A percentile compares a stretch with the other conserved stretches of the same genome.
Evolutionary conservation across 257 asterid genomes (phyloP).

Genomic region (Fraxinus quadrangulata): DNA sequence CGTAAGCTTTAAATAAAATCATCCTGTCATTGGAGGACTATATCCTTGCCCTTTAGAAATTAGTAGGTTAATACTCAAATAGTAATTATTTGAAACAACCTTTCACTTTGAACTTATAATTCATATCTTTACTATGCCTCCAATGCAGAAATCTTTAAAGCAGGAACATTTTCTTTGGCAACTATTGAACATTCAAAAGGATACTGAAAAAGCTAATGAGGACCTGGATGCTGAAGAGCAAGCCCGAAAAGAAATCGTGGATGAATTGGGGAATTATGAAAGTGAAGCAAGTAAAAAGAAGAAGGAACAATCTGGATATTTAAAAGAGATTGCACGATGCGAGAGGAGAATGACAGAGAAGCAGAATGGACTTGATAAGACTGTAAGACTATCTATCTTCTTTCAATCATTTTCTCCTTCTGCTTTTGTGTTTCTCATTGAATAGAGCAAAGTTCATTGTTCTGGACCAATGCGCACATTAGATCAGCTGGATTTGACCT

Average conservation of each 20-base stretch:
- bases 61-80: neutral
- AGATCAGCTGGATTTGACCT: constrained; percentile 16
- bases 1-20: neutral
- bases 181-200: constrained; percentile 74
- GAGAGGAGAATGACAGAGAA: constrained; percentile 77
- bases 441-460: constrained; percentile 3
- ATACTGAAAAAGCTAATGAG: constrained; percentile 69
- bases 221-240: constrained; percentile 77
- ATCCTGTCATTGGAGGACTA: constrained; percentile 9
- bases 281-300: constrained; percentile 69
- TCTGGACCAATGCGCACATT: constrained; percentile 17
- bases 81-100: neutral
- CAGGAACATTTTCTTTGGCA: constrained; percentile 92
- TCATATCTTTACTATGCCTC: constrained; percentile 23
- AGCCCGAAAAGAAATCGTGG: constrained; percentile 74
- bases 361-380: constrained; percentile 72
- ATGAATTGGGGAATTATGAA: constrained; percentile 71
- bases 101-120: constrained; percentile 12
- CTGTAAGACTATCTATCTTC: constrained; percentile 47
- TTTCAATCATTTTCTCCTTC: neutral
- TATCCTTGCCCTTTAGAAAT: neutral
- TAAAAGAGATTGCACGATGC: constrained; percentile 71
- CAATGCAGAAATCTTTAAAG: constrained; percentile 80
- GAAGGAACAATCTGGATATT: constrained; percentile 75
- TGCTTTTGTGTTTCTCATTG: constrained; percentile 14